Base-by-base conservation (phyloP, 768 basidiomycete species). In the Strobilomyces dryophilus region DNA sequence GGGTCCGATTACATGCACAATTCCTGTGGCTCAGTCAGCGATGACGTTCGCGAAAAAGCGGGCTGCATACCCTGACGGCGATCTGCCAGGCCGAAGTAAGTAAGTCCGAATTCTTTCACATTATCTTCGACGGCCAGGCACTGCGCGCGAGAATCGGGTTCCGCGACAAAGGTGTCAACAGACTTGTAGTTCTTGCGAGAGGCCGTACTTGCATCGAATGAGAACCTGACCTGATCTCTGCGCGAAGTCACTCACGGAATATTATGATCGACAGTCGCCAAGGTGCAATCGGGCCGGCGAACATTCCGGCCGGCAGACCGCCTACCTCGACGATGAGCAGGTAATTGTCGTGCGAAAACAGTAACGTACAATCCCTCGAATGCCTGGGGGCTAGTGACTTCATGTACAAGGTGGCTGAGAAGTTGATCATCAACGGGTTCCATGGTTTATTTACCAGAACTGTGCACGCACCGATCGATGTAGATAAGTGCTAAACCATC, bases 361-460 rank as follows among this genome's bases (percentile, higher is more conserved):
- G 18, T 3, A 57, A 73, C 83, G 68, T 59, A 87, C 82, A 93
- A 74, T 64, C 90, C 90, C 71, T 92, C 90, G 63, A 92, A 92
- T 3, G 92, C 92, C 70, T 95, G 92, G 37, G 92, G 92, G 52
- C 85, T 89, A n/a, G 92, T 94, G 48, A 95, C 92, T 76, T 94
- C 92, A 61, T 94, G 92, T 21, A 95, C 89, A 34, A 82, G 74
- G 61, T 82, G 81, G 53, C 80, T 75, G 48, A 26, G 12, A 51
- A 20, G 27, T 21, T 45, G 47, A 44, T 57, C 51, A 18, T 48
- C 21, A 45, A 31, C 12, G 15, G 8, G 27, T 27, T 8, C 27
- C 4, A 8, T 27, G 12, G 21, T 42, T 36, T 17, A 20, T 21
- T 35, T 17, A 24, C 15, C n/a, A 45, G 24, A 18, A 10, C 5